These are phyloP conservation scores for Nakazawaea holstii DNA, from an alignment of 805 yeast genomes.

Conservation along the genomic window DNA sequence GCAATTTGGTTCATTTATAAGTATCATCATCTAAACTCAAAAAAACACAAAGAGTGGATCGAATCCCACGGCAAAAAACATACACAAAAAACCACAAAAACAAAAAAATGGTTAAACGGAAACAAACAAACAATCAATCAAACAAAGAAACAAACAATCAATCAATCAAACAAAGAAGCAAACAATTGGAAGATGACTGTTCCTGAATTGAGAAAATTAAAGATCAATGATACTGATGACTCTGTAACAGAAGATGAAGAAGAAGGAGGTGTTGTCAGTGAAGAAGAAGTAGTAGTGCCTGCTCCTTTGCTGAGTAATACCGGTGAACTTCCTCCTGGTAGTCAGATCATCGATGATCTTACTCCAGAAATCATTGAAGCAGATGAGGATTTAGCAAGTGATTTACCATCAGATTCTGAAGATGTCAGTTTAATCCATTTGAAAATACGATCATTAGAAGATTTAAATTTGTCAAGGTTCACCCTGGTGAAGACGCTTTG, in stretches of 20 bases:
- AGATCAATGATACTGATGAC: neutral
- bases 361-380: slow-evolving; percentile 55
- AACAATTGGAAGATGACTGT: neutral
- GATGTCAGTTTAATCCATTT: slow-evolving; percentile 64
- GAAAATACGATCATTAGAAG: slow-evolving; percentile 60
- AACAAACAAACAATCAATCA: neutral
- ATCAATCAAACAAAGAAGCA: neutral
- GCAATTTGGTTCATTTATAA: neutral
- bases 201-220: neutral
- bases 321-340: neutral
- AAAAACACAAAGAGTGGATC: neutral
- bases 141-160: neutral
- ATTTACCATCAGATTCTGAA: slow-evolving; percentile 50
- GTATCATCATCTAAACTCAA: too few species aligned
- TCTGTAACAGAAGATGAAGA: neutral
- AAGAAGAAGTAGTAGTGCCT: neutral
- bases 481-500: slow-evolving; percentile 52
- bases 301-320: neutral
- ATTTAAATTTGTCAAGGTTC: slow-evolving; percentile 54
- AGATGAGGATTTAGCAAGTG: slow-evolving; percentile 60
- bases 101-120: neutral
- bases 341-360: slow-evolving; percentile 35
- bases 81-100: too few species aligned
- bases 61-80: neutral
- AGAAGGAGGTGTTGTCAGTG: neutral